Conservation (phyloP, 1,284 basidiomycete species). For the Trichosporon faecale region DNA sequence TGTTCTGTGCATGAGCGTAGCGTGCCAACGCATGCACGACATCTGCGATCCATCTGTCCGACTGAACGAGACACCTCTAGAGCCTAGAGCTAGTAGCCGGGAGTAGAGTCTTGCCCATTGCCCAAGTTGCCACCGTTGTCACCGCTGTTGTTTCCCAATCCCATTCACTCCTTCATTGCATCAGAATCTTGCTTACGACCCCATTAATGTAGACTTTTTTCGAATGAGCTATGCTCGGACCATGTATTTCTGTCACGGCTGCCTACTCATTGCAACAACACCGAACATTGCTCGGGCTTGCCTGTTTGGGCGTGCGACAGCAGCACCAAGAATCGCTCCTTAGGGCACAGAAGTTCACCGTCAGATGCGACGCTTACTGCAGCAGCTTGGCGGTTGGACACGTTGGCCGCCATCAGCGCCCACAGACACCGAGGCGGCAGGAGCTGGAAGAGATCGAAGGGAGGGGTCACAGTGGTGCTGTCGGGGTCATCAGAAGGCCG, state of each 20-base stretch:
- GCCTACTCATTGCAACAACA: too few species aligned
- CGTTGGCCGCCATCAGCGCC: too few species aligned
- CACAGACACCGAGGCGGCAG: too few species aligned
- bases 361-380: too few species aligned
- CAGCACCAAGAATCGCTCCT: too few species aligned
- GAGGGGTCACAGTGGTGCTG: too few species aligned
- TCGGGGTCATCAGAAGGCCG: too few species aligned
- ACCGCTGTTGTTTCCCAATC: not conserved
- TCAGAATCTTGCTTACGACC: not conserved
- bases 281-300: too few species aligned
- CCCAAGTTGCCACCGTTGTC: not conserved
- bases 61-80: not conserved
- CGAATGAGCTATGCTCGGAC: not conserved
- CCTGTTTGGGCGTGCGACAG: too few species aligned
- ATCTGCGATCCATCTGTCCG: not conserved
- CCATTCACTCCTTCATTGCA: not conserved
- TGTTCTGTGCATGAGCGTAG: constrained; percentile 8
- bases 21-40: not conserved
- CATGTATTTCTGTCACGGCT: not conserved
- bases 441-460: too few species aligned
- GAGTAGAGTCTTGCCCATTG: not conserved
- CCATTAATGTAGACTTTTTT: not conserved
- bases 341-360: too few species aligned
- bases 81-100: not conserved
- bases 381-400: too few species aligned